Conservation (phyloP, 345 rosid species). For the Eucalyptus guilfoylei region DNA sequence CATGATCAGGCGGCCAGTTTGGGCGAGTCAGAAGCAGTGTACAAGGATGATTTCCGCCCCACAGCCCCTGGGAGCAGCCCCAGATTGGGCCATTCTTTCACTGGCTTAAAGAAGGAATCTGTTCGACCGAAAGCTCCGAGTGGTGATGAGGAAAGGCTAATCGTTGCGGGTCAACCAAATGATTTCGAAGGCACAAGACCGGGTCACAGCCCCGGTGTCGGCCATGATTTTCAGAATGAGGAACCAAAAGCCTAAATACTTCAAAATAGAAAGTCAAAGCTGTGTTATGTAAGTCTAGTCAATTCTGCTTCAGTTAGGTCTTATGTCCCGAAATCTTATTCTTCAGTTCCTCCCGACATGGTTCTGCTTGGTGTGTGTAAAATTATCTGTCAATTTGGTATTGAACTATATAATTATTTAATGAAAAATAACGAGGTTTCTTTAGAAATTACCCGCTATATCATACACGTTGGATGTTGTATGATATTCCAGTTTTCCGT, state of each 20-base stretch:
- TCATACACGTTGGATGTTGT: not conserved
- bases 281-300: not conserved
- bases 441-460: not conserved
- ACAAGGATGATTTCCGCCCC: constrained; percentile 4
- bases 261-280: not conserved
- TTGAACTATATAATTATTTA: not conserved
- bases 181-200: not conserved
- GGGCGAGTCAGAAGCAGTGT: not conserved
- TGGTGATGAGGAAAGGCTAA: not conserved
- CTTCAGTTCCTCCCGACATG: not conserved
- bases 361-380: not conserved
- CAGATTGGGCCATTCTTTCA: constrained; percentile 9
- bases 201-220: not conserved
- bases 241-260: not conserved
- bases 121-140: not conserved
- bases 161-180: not conserved
- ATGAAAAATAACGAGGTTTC: not conserved
- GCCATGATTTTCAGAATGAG: not conserved
- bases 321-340: not conserved
- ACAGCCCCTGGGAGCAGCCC: constrained; percentile 36
- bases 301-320: not conserved
- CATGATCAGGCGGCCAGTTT: not conserved
- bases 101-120: not conserved
- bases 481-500: not conserved
- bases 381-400: not conserved